Evolutionary conservation across 208 protist genomes (phyloP), one percentile per base, ranked within the genome.

Genomic region (Zelonia costaricensis): DNA sequence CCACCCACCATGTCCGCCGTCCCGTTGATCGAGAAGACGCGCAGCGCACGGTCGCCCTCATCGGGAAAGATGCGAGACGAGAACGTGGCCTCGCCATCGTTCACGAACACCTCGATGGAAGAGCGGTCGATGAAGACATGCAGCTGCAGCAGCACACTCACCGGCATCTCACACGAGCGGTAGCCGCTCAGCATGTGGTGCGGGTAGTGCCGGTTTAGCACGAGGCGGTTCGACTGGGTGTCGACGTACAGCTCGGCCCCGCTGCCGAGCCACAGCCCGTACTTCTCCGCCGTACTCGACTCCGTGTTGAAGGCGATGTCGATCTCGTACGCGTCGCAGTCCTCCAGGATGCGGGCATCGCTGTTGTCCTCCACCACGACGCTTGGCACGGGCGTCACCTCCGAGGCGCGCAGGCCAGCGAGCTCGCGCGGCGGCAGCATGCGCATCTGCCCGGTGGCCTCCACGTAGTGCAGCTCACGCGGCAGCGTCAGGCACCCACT

Each of bases 171-270:
- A 33, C 75, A 82, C n/a, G 66, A 71, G 68, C 80, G 80, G 38
- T 82, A 77, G 18, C 76, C 80, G 49, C 71, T 74, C 40, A 86
- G 45, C 61, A 82, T 73, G 63, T 82, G 51, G 7, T 82, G 71
- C 51, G 80, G 80, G 68, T 80, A 86, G 80, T 86, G 80, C 8
- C 80, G 80, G 46, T 78, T 65, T 58, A 86, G 54, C 54, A 86
- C 80, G 6, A 82, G 42, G 12, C 72, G 71, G 27, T 77, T 62
- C 13, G 59, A 53, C 71, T 86, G 80, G 39, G 70, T 56, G 39
- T 86, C 80, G 12, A 82, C 71, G 49, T 65, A 78, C 3, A 86
- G 40, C 80, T 86, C 75, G 9, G 59, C 60, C 1, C 80, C 74
- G 1, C 40, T 31, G 72, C 80, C 80, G 46, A 86, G 68, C 76